Base-by-base conservation (phyloP, 1,284 basidiomycete genomes). In the Rhizoctonia solani region DNA sequence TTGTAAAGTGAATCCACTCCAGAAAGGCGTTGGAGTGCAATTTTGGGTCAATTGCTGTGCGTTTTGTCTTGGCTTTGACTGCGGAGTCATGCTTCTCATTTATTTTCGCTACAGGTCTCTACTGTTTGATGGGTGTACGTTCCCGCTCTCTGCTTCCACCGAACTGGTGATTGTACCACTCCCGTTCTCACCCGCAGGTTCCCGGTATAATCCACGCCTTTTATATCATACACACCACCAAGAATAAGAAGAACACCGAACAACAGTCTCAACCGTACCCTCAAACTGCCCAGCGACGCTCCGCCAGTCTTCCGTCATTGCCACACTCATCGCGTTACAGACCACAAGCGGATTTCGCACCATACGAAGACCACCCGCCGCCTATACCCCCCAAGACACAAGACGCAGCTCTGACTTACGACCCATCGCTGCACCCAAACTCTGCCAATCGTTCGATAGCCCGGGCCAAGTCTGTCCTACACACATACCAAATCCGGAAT, bases 41-140 rank as follows among this genome's bases (percentile, higher is more conserved):
- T 63, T 63, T 19, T 63, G 59, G 59, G 59, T 63, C 34, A 63
- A 63, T 63, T 63, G 59, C 59, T 63, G 59, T 63, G 59, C 59
- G 59, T 52, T 19, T 11, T 27, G n/a, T 21, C 23, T 29, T 41
- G 39, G 21, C n/a, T 34, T 34, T 39, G 47, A 19, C 59, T 63
- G 59, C 47, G 47, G 47, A 63, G 27, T 5, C 4, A 19, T n/a
- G 14, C 23, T 41, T 63, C 59, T 41, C 30, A 39, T 19, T 25
- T 25, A 39, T 21, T 37, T 63, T 13, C 46, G 42, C 44, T 49
- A 49, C 59, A 63, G 59, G 59, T 14, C 49, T 63, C 16, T 63
- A 63, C 21, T 63, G 59, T 19, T 34, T 63, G 34, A 25, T 63
- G 46, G 59, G 59, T 34, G 59, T 63, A 52, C 29, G 59, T 63